Percentiles rank a stretch among this genome's conserved stretches.
phyloP scores from a whole-genome alignment of 805 yeast species.

The Priceomyces haplophilus region DNA sequence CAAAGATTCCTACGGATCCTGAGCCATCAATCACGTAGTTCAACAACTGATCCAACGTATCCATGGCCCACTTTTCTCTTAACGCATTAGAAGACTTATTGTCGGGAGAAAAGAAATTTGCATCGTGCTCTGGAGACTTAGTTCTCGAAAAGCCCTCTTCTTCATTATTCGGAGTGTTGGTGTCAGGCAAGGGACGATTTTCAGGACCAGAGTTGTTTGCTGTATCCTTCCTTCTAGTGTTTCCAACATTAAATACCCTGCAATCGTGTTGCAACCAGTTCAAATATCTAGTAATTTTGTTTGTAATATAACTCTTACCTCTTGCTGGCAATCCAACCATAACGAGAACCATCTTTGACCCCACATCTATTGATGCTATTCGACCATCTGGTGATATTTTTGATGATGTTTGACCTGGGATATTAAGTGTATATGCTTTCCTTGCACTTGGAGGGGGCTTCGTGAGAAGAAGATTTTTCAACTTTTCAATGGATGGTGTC shows the following conservation, averaged over 20 bases:
- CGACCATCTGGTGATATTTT: slow-evolving; percentile 75
- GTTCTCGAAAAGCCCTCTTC: slow-evolving; percentile 15
- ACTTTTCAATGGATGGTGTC: slow-evolving; percentile 39
- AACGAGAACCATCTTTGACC: slow-evolving; percentile 82
- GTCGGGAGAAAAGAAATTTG: slow-evolving; percentile 82
- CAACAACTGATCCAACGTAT: slow-evolving; percentile 78
- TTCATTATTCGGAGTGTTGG: slow-evolving; percentile 34
- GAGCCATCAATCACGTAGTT: slow-evolving; percentile 76
- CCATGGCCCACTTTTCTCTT: slow-evolving; percentile 95
- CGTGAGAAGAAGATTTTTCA: slow-evolving; percentile 32
- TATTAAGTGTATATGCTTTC: slow-evolving; percentile 80
- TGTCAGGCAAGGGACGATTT: slow-evolving; percentile 51
- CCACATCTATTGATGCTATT: slow-evolving; percentile 64
- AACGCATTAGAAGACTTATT: slow-evolving; percentile 60
- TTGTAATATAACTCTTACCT: slow-evolving; percentile 91
- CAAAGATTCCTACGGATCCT: slow-evolving; percentile 91
- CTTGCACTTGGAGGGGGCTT: slow-evolving; percentile 42
- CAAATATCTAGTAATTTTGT: slow-evolving; percentile 82
- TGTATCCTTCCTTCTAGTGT: slow-evolving; percentile 79
- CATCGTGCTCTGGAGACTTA: slow-evolving; percentile 51
- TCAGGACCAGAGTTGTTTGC: slow-evolving; percentile 65
- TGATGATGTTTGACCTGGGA: slow-evolving; percentile 87
- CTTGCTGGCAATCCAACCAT: slow-evolving; percentile 97
- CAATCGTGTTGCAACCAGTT: slow-evolving; percentile 94
- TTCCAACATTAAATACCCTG: slow-evolving; percentile 90